Conservation (phyloP, 345 rosid genomes). For the Raphanus raphanistrum region DNA sequence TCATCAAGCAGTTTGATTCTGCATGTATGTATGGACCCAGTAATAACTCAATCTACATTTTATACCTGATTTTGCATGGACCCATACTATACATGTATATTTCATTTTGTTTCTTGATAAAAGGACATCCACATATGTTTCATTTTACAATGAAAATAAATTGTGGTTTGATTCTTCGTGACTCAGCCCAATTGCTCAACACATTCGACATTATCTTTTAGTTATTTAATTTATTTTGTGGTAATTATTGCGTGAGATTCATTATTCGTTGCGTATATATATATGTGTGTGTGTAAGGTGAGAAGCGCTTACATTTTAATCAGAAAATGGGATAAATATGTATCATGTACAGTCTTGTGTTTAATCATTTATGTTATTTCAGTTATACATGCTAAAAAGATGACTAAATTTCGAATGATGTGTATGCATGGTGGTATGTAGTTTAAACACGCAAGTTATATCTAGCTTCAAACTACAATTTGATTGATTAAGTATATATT, state of each 20-base stretch:
- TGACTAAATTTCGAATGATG: not conserved
- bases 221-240: not conserved
- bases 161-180: not conserved
- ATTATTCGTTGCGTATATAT: not conserved
- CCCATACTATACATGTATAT: not conserved
- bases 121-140: not conserved
- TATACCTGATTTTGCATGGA: not conserved
- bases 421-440: not conserved
- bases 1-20: not conserved
- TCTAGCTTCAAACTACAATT: constrained; percentile 11
- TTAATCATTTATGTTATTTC: not conserved
- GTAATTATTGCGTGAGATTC: not conserved
- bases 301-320: not conserved
- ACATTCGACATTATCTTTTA: not conserved
- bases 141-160: not conserved
- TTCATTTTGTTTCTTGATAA: not conserved
- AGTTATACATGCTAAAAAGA: not conserved
- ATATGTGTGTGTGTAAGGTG: not conserved
- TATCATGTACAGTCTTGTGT: not conserved
- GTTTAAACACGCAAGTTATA: constrained; percentile 5
- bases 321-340: not conserved
- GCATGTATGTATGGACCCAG: not conserved
- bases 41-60: not conserved
- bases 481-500: not conserved
- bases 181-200: not conserved